Base-by-base conservation (phyloP, 345 rosid genomes). In the Ailanthus altissimus region DNA sequence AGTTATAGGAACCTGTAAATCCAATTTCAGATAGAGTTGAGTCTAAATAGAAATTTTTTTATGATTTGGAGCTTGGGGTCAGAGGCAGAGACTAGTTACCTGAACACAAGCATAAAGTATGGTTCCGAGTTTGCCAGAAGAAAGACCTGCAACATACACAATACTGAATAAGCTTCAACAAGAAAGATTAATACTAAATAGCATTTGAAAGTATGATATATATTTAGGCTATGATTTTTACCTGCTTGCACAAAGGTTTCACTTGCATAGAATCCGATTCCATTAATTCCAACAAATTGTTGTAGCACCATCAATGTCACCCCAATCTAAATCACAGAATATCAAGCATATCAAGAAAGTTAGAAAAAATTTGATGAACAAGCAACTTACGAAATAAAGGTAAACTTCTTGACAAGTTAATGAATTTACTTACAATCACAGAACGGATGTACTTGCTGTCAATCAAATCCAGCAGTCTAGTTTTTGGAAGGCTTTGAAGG, bases 221-320 rank as follows among this genome's bases (percentile, higher is more conserved):
- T 18, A 18, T 25, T 40, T 63, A 60, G n/a, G 18, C 18, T 38
- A 25, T 57, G 20, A 66, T 23, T 79, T 91, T 79, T 91, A 93
- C 98, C 97, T 7, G 97, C 98, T 73, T 90, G 78, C 25, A 83
- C 94, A 84, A 95, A 93, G 18, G 90, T 93, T 85, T 95, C 91
- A 16, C 98, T 95, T 58, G 91, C 96, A 45, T 95, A 93, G 83
- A 95, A 95, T 58, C 88, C 83, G 1, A 95, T 78, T 49, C 99
- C 99, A 26, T 95, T 95, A 21, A 93, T 86, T 51, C 99, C 99
- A 65, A 80, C 89, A 66, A 89, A 89, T 74, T 95, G 99, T 83
- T 95, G 99, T 84, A 87, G 89, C 36, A 88, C 86, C 99, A 95
- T 93, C 64, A 95, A 78, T 43, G 92, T 91, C 60, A 95, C 94